Conservation (phyloP, 768 basidiomycete genomes). For the Hysterangium stoloniferum region DNA sequence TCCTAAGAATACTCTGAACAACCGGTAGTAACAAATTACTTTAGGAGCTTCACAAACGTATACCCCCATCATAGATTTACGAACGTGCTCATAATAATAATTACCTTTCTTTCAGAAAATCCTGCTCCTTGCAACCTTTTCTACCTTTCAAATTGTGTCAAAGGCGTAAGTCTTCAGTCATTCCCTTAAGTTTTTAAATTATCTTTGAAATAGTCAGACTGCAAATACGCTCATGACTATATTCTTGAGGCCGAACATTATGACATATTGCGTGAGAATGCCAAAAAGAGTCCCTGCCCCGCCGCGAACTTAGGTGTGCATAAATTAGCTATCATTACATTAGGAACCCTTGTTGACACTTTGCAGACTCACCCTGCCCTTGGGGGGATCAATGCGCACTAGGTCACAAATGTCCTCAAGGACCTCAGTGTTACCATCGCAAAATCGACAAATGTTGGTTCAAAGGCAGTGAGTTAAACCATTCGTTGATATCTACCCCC, state of each 20-base stretch:
- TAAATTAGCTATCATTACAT: background rate
- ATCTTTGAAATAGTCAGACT: constrained; percentile 32
- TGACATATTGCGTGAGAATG: constrained; percentile 60
- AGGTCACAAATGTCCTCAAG: constrained; percentile 79
- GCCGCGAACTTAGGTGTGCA: constrained; percentile 67
- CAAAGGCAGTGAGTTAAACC: constrained; percentile 48
- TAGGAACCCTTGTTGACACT: background rate
- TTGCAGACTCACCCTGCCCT: constrained; percentile 61
- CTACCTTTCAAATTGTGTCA: constrained; percentile 77
- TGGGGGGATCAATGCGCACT: constrained; percentile 72
- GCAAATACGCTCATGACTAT: constrained; percentile 84
- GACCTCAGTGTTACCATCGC: constrained; percentile 44
- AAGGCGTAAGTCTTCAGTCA: constrained; percentile 36
- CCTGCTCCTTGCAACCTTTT: constrained; percentile 83
- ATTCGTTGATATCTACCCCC: background rate
- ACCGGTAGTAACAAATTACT: background rate
- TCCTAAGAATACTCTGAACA: background rate
- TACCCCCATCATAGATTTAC: constrained; percentile 20
- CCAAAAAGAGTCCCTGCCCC: constrained; percentile 82
- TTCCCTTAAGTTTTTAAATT: background rate
- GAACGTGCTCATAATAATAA: constrained; percentile 9
- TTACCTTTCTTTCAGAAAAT: constrained; percentile 47
- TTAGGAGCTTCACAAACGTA: constrained; percentile 75
- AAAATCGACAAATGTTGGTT: constrained; percentile 75
- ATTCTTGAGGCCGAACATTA: constrained; percentile 64